Evolutionary conservation across 306 rosid genomes (phyloP).

Genomic region (Vicia villosa): DNA sequence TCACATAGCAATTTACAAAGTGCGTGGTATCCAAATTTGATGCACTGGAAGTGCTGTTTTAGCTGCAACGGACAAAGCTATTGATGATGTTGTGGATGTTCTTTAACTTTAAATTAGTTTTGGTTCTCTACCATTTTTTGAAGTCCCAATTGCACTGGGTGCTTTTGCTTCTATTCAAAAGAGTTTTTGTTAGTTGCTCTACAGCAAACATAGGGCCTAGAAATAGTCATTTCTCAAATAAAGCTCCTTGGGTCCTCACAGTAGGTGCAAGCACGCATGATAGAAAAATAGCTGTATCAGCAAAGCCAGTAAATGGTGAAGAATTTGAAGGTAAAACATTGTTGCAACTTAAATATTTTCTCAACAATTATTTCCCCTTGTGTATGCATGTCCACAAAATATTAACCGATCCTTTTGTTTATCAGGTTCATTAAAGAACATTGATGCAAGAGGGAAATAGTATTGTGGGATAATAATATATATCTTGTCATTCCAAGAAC

Average conservation of each 20-base stretch:
- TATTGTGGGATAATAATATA: slow-evolving; percentile 54
- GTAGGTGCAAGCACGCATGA: slow-evolving; percentile 64
- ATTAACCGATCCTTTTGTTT: slow-evolving; percentile 21
- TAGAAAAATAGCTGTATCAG: slow-evolving; percentile 48
- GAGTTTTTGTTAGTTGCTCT: slow-evolving; percentile 73
- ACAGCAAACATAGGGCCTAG: slow-evolving; percentile 64
- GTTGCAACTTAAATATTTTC: slow-evolving; percentile 38
- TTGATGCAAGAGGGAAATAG: slow-evolving; percentile 52
- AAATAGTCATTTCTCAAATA: slow-evolving; percentile 45
- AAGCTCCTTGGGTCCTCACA: slow-evolving; percentile 72
- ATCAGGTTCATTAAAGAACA: slow-evolving; percentile 34
- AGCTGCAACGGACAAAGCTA: slow-evolving; percentile 50
- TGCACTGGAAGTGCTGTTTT: slow-evolving; percentile 45
- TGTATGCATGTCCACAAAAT: slow-evolving; percentile 35
- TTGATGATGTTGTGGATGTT: slow-evolving; percentile 68
- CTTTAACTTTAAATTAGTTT: slow-evolving; percentile 69
- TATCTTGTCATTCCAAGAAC: too few relatives aligned
- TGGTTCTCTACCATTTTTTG: slow-evolving; percentile 47
- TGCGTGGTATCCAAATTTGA: background rate
- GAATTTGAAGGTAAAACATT: slow-evolving; percentile 46
- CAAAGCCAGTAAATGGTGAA: slow-evolving; percentile 51
- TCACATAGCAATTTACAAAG: slow-evolving; percentile 65
- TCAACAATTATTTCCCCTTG: slow-evolving; percentile 42
- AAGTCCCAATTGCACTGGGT: slow-evolving; percentile 59
- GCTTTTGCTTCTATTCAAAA: slow-evolving; percentile 60